Base-by-base conservation (phyloP, 305 asterid genomes). In the Withania somnifera region DNA sequence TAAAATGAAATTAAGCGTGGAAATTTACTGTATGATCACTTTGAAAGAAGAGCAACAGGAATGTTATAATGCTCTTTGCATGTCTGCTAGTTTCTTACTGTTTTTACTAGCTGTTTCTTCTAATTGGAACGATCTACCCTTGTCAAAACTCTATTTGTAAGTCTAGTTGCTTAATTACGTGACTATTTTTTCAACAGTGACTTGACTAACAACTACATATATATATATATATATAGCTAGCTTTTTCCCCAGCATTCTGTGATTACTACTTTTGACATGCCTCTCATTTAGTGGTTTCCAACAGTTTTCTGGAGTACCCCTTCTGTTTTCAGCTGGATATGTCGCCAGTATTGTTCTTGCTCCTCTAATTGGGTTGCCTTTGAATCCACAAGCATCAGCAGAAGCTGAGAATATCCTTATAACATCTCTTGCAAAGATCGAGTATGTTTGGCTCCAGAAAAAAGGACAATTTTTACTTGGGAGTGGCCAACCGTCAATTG, bases 261-360 rank as follows among this genome's bases (percentile, higher is more conserved):
- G 66, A 57, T 10, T 57, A 57, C 8, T 57, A 10, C 34, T 57
- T 57, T 30, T 56, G 32, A 56, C 22, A 53, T 56, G 32, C 6
- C 64, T 34, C 38, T 1, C 51, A 20, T 51, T 30, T 36, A 51
- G 24, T 38, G 53, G 50, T 76, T 28, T 14, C 81, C 63, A 15
- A 40, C 56, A 26, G 54, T 47, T 52, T 26, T 28, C 22, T 77
- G 7, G 34, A 45, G 38, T n/a, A 54, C 52, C 71, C 69, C 82
- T 82, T 61, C 9, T 86, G 71, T 58, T 81, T 80, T 64, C 93
- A 95, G 99, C 82, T 83, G 17, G 34, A 34, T 88, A 90, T 87
- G 89, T 89, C 7, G 79, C 88, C 20, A 81, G 89, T 50, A 80
- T 89, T 36, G 58, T 89, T 57, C 90, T 91, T 81, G 97, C 83